phyloP scores from a whole-genome alignment of 805 yeast genomes.

The Starmera quercuum region DNA sequence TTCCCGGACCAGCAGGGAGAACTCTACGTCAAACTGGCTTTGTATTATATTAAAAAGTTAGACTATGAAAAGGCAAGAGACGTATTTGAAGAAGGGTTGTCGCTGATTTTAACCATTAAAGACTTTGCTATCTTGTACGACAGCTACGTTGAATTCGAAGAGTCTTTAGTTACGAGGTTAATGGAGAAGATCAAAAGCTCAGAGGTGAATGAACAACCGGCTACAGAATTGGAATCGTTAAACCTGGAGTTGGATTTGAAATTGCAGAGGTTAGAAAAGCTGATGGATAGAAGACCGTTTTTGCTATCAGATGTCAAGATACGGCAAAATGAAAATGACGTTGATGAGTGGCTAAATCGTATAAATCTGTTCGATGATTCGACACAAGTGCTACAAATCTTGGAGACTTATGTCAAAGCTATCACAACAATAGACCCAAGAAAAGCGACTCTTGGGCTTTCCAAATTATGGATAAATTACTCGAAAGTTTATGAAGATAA shows the following conservation, averaged over 20 bases:
- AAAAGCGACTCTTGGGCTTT: conserved; percentile 37
- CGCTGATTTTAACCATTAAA: conserved; percentile 37
- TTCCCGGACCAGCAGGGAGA: conserved; percentile 57
- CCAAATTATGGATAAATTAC: conserved; percentile 63
- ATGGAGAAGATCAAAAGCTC: conserved; percentile 4
- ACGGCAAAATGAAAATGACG: conserved; percentile 52
- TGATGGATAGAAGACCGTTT: conserved; percentile 50
- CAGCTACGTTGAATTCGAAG: conserved; percentile 53
- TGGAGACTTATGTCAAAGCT: conserved; percentile 58
- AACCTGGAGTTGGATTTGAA: conserved; percentile 33
- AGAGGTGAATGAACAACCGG: conserved; percentile 12
- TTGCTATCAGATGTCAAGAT: conserved; percentile 61
- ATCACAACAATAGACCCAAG: conserved; percentile 58
- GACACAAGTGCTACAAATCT: conserved; percentile 31
- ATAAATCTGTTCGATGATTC: conserved; percentile 35
- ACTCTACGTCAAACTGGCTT: conserved; percentile 40
- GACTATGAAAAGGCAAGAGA: conserved; percentile 31
- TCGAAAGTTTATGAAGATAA: conserved; percentile 54
- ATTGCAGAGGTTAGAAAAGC: conserved; percentile 40
- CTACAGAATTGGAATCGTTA: conserved; percentile 8
- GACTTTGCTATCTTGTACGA: conserved; percentile 65
- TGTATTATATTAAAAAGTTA: conserved; percentile 34
- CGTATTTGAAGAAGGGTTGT: conserved; percentile 41
- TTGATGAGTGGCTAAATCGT: conserved; percentile 65
- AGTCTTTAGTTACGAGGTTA: conserved; percentile 27